phyloP scores from a whole-genome alignment of 163 green algal species.

The Prototheca wickerhamii region DNA sequence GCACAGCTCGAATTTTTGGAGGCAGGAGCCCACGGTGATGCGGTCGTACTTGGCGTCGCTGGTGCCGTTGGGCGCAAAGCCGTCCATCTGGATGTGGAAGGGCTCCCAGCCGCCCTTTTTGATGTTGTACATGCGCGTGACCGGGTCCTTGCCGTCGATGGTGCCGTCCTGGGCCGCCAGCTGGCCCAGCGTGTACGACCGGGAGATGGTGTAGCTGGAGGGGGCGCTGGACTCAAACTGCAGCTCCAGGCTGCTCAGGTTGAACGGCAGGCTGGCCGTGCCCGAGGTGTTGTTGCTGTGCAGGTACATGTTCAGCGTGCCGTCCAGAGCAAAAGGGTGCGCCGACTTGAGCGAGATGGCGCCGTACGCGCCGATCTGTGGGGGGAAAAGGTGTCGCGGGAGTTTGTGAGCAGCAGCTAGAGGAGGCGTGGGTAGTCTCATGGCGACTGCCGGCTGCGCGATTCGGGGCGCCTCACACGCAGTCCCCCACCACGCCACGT shows the following conservation, averaged over 20 bases:
- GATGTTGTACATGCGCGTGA: background rate
- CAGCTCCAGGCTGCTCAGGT: slow-evolving; percentile 4
- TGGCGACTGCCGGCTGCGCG: too few species aligned
- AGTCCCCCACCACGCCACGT: too few species aligned
- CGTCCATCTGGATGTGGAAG: background rate
- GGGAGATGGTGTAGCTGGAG: slow-evolving; percentile 4
- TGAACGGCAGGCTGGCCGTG: background rate
- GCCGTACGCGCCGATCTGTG: background rate
- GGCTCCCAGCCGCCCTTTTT: background rate
- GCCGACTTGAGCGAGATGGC: background rate
- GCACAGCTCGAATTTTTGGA: slow-evolving; percentile 2
- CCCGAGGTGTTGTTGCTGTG: background rate
- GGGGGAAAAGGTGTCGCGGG: too few species aligned
- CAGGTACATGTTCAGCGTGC: background rate
- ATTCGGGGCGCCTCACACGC: too few species aligned
- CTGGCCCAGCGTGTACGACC: background rate
- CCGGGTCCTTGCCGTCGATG: background rate
- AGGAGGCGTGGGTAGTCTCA: background rate
- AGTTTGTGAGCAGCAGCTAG: too few species aligned
- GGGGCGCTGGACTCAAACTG: slow-evolving; percentile 3
- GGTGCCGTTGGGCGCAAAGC: background rate
- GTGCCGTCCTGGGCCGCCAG: background rate
- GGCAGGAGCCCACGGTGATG: slow-evolving; percentile 6
- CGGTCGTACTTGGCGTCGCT: slow-evolving; percentile 2
- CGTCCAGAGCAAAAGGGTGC: background rate